phyloP scores from a whole-genome alignment of 192 early-diverging fungal genomes.

The Entomortierella beljakovae region DNA sequence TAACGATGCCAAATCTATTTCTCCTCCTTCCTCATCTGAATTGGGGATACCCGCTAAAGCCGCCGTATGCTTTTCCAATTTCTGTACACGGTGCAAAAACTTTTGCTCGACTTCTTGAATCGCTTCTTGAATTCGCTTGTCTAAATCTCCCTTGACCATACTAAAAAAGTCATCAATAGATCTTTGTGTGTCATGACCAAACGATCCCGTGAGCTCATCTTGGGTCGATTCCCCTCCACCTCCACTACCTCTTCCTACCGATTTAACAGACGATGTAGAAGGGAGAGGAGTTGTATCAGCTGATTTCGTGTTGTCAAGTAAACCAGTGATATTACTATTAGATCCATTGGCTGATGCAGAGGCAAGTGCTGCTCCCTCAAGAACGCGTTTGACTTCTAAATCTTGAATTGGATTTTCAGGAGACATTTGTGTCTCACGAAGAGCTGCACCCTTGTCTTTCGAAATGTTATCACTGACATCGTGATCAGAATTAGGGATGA shows the following conservation, averaged over 20 bases:
- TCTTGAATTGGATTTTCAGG: constrained; percentile 52
- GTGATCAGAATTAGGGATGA: neutral
- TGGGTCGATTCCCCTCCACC: neutral
- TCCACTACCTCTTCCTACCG: too few relatives aligned
- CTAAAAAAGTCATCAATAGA: constrained; percentile 54
- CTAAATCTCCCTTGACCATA: constrained; percentile 50
- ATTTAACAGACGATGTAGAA: neutral
- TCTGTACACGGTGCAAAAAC: constrained; percentile 46
- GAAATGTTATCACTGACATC: neutral
- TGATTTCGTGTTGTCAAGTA: neutral
- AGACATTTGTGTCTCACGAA: constrained; percentile 25
- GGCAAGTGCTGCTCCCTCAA: constrained; percentile 20
- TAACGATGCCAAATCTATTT: neutral
- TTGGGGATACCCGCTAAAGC: constrained; percentile 26
- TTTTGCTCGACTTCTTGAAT: constrained; percentile 54
- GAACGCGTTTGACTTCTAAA: constrained; percentile 47
- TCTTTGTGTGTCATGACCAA: constrained; percentile 49
- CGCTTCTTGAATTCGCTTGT: constrained; percentile 51
- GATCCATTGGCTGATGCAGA: neutral
- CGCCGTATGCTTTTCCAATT: constrained; percentile 35
- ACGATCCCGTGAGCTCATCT: constrained; percentile 11
- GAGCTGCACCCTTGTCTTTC: neutral
- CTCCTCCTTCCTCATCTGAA: neutral
- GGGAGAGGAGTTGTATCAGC: constrained; percentile 38
- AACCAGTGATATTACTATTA: neutral